Base-by-base conservation (phyloP, 805 yeast genomes). In the Lipomyces starkeyi region DNA sequence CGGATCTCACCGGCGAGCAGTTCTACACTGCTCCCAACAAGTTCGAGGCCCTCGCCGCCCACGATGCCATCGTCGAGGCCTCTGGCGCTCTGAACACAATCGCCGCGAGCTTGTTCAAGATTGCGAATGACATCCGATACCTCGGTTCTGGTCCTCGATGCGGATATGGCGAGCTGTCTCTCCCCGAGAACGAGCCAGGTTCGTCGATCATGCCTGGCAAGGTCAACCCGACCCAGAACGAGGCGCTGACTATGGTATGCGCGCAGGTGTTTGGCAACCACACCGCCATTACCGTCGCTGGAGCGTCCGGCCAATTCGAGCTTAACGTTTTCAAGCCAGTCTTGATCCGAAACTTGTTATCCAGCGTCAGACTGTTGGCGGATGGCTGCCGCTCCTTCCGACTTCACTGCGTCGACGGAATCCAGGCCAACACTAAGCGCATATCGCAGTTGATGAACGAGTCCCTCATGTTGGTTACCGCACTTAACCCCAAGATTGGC, bases 181-280 rank as follows among this genome's bases (percentile, higher is more conserved):
- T 95, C 75, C 99, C 99, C 72, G 98, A 94, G 84, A 95, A 95
- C 82, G 99, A 95, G 84, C 99, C 99, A 66, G 99, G 99, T 78
- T 92, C 98, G 68, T 93, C 98, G 35, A 95, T 95, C 81, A 95
- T 95, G 99, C 99, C 99, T 63, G 99, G 99, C 79, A 95, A 95
- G 84, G 98, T 95, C 72, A 95, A 95, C 86, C 99, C 99, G 73
- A 95, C 99, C 66, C 99, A 95, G 85, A 93, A 93, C 81, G 99
- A 95, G 86, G 99, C 99, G 64, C 83, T 95, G 80, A 95, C 98
- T 73, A 96, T 95, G 97, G 97, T 94, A 70, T 93, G 97, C 79
- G 87, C 95, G 72, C 99, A 95, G 85, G 98, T 95, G 34, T 92
- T 95, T 79, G 99, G 99, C 80, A 95, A 95, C 88, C 89, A 95